phyloP scores from a whole-genome alignment of 768 basidiomycete genomes.

The Pleurotus djamor region DNA sequence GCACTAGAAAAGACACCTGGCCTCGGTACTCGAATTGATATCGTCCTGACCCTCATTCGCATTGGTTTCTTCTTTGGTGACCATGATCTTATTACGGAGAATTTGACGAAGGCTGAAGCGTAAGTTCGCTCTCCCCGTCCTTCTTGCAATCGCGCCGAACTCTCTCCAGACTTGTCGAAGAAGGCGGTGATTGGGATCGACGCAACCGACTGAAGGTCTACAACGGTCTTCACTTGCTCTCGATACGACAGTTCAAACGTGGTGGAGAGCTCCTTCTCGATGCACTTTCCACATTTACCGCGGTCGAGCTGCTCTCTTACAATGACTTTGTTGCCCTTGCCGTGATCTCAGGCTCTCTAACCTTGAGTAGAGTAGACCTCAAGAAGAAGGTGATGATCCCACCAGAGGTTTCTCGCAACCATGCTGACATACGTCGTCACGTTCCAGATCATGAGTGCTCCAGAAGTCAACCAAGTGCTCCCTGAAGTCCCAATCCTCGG shows the following conservation, averaged over 20 bases:
- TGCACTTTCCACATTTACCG: constrained; percentile 92
- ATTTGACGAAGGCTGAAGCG: constrained; percentile 82
- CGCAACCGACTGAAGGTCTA: constrained; percentile 97
- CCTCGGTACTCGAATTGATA: constrained; percentile 90
- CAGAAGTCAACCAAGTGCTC: constrained; percentile 85
- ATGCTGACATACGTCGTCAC: constrained; percentile 6
- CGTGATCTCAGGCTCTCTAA: constrained; percentile 76
- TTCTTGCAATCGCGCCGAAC: too few relatives aligned
- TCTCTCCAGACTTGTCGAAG: constrained; percentile 72
- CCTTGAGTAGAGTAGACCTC: constrained; percentile 78
- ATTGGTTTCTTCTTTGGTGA: constrained; percentile 92
- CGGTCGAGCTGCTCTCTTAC: constrained; percentile 84
- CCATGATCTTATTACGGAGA: constrained; percentile 62
- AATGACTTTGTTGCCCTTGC: constrained; percentile 88
- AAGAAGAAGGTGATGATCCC: constrained; percentile 75
- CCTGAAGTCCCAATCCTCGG: constrained; percentile 82
- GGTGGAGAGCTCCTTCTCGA: constrained; percentile 87
- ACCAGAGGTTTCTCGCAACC: neutral
- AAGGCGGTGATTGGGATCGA: constrained; percentile 98
- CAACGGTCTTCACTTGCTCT: constrained; percentile 78
- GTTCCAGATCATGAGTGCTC: constrained; percentile 72
- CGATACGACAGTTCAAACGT: constrained; percentile 89
- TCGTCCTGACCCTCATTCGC: constrained; percentile 83
- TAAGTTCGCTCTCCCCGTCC: constrained; percentile 35
- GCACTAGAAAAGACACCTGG: constrained; percentile 93